phyloP scores from a whole-genome alignment of 345 rosid genomes.

The Bretschneidera sinensis region DNA sequence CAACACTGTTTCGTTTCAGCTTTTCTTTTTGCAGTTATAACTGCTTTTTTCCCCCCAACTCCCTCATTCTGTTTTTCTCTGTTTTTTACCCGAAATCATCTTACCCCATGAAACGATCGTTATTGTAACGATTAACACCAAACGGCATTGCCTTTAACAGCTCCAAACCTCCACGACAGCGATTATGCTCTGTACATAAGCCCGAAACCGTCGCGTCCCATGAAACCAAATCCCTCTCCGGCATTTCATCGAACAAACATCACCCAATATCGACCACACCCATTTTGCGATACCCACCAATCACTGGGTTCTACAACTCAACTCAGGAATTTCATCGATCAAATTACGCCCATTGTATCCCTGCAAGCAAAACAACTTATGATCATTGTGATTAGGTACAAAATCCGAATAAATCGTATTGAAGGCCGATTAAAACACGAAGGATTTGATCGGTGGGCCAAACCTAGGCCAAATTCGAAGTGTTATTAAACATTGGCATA shows the following conservation, averaged over 20 bases:
- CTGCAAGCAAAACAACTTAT: neutral
- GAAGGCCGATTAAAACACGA: no score
- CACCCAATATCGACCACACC: conserved; percentile 8
- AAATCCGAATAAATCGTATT: no score
- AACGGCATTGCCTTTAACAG: conserved; percentile 29
- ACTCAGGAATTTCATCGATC: conserved; percentile 35
- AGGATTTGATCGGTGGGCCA: no score
- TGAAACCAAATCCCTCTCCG: conserved; percentile 29
- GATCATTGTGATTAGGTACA: neutral
- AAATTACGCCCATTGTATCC: conserved; percentile 17
- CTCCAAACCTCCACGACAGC: conserved; percentile 22
- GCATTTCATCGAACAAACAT: conserved; percentile 29
- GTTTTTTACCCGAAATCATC: no score
- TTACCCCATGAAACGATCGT: no score
- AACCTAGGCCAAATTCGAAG: no score
- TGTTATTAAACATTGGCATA: no score
- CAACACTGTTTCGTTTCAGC: no score
- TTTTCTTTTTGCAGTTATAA: no score
- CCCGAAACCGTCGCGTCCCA: conserved; percentile 42
- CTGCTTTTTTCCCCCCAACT: no score
- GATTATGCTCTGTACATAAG: conserved; percentile 28
- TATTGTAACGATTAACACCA: conserved; percentile 23
- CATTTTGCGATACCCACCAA: conserved; percentile 15
- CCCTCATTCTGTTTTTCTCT: no score
- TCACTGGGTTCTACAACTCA: conserved; percentile 25